Conservation (phyloP, 768 basidiomycete species). For the Lentinula aciculospora region DNA sequence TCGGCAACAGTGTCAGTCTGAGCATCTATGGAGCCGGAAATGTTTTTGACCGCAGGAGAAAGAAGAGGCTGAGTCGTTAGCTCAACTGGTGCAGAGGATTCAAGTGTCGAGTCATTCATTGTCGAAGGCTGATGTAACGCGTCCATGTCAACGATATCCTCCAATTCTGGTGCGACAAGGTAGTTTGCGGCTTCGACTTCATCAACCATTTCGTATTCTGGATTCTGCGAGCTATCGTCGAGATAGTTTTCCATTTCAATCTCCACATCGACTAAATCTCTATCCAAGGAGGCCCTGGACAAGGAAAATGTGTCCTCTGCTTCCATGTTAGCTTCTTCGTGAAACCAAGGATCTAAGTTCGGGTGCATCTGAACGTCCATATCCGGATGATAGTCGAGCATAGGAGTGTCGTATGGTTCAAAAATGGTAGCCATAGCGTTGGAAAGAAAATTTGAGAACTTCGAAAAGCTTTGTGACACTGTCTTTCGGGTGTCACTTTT, state of each 20-base stretch:
- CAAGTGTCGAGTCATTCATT: neutral
- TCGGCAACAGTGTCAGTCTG: neutral
- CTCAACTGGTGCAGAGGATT: neutral
- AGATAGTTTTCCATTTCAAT: conserved; percentile 62
- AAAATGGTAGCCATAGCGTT: conserved; percentile 34
- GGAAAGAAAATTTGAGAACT: conserved; percentile 7
- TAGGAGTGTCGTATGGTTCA: conserved; percentile 56
- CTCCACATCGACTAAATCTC: conserved; percentile 42
- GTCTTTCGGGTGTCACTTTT: neutral
- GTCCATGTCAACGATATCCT: conserved; percentile 48
- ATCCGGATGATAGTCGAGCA: conserved; percentile 56
- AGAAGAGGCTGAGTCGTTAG: neutral
- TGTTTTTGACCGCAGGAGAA: neutral
- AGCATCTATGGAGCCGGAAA: neutral
- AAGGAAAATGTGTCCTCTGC: conserved; percentile 33
- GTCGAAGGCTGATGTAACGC: conserved; percentile 20
- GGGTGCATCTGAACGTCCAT: conserved; percentile 57
- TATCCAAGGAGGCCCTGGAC: conserved; percentile 18
- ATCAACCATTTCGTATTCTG: conserved; percentile 56
- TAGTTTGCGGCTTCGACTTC: conserved; percentile 23
- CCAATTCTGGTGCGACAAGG: conserved; percentile 23
- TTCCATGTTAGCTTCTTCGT: conserved; percentile 54
- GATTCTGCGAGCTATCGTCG: conserved; percentile 28
- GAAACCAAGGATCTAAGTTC: conserved; percentile 47
- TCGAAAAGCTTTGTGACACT: neutral